Conservation (phyloP, 495 filamentous ascomycete genomes). For the Poronia punctata region DNA sequence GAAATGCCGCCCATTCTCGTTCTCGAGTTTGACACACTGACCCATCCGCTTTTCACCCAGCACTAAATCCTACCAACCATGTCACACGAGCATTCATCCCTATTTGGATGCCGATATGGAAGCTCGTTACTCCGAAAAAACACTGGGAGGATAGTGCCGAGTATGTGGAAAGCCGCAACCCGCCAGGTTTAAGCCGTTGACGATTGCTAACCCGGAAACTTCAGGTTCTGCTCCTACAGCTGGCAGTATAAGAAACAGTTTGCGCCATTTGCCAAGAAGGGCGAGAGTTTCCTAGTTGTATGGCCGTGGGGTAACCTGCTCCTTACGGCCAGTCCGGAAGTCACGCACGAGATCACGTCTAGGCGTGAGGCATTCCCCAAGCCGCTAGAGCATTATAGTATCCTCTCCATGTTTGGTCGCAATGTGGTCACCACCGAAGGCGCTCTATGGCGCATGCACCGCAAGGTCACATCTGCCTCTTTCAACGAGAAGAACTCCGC, state of each 20-base stretch:
- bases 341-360: conserved; percentile 52
- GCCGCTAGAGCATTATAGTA: conserved; percentile 47
- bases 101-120: conserved; percentile 12
- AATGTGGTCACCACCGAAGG: conserved; percentile 63
- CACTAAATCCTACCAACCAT: conserved; percentile 8
- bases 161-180: too few species aligned
- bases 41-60: not conserved
- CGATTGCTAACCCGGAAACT: not conserved
- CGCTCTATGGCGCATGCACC: conserved; percentile 55
- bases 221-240: conserved; percentile 17
- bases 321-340: conserved; percentile 50
- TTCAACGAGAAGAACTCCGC: conserved; percentile 69
- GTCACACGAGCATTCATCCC: conserved; percentile 20
- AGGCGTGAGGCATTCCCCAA: conserved; percentile 63
- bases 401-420: conserved; percentile 55
- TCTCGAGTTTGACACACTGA: not conserved
- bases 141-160: conserved; percentile 5
- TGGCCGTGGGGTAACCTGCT: conserved; percentile 39
- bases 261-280: conserved; percentile 29
- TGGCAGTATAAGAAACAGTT: conserved; percentile 31
- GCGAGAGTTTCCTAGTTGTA: conserved; percentile 48
- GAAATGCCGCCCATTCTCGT: too few species aligned
- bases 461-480: conserved; percentile 58
- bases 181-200: not conserved
- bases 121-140: conserved; percentile 4